phyloP scores from a whole-genome alignment of 202 grass and related monocot species.

The Saccharum hybrid region DNA sequence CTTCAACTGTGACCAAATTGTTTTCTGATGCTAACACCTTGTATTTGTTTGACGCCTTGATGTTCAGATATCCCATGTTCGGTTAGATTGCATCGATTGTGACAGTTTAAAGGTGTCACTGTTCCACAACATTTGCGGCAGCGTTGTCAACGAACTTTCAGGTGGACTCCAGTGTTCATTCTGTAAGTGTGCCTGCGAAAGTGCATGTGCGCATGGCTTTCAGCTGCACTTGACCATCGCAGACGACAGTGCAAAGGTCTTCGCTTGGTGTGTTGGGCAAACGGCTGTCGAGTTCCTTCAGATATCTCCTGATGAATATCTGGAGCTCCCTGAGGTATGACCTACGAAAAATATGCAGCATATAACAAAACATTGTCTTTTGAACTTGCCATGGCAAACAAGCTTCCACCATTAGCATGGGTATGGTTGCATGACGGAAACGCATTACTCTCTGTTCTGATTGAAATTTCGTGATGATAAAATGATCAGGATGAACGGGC shows the following conservation, averaged over 20 bases:
- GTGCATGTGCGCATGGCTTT: conserved; percentile 61
- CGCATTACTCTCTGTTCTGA: conserved; percentile 16
- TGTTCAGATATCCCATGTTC: conserved; percentile 72
- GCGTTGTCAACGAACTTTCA: conserved; percentile 54
- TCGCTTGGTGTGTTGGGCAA: conserved; percentile 74
- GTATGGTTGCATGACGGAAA: not conserved
- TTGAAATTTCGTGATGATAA: conserved; percentile 34
- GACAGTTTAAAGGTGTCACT: conserved; percentile 60
- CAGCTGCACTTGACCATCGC: conserved; percentile 66
- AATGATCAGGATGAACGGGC: conserved; percentile 75
- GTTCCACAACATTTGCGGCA: conserved; percentile 73
- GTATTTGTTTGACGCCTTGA: conserved; percentile 9
- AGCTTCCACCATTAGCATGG: not conserved
- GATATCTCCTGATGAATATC: conserved; percentile 86
- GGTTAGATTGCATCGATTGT: conserved; percentile 58
- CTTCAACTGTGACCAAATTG: conserved; percentile 6
- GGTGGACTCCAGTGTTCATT: conserved; percentile 65
- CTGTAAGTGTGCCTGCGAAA: conserved; percentile 59
- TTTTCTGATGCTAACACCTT: conserved; percentile 21
- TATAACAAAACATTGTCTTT: not conserved
- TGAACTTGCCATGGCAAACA: not conserved
- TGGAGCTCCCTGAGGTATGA: conserved; percentile 76
- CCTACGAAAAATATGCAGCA: not conserved
- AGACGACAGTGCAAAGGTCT: conserved; percentile 71
- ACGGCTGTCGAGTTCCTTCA: conserved; percentile 88